phyloP scores from a whole-genome alignment of 768 basidiomycete species.

The Auricularia heimuer region DNA sequence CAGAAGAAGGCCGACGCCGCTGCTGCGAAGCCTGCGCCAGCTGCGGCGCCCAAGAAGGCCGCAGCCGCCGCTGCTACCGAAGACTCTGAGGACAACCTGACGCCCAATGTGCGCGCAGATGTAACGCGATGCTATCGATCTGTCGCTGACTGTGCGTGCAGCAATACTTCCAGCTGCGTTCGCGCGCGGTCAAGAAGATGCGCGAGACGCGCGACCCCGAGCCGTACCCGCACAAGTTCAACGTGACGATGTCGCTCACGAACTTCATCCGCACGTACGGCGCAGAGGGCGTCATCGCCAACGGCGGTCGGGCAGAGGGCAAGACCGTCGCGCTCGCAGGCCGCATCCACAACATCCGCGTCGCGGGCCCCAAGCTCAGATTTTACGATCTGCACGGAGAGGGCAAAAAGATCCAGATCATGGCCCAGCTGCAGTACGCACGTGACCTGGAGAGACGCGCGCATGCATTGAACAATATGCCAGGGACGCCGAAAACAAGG shows the following conservation, averaged over 20 bases:
- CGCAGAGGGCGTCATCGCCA: constrained; percentile 52
- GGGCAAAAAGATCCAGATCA: constrained; percentile 87
- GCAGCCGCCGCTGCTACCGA: constrained; percentile 27
- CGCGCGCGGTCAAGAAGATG: constrained; percentile 76
- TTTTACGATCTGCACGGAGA: constrained; percentile 95
- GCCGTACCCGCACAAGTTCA: constrained; percentile 99
- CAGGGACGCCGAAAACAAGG: constrained; percentile 45
- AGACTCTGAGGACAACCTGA: constrained; percentile 66
- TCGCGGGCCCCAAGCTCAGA: constrained; percentile 68
- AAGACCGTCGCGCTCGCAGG: constrained; percentile 68
- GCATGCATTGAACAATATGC: too few species aligned
- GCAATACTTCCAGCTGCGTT: constrained; percentile 97
- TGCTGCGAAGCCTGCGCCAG: constrained; percentile 36
- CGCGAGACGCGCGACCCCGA: constrained; percentile 78
- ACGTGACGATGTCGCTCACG: constrained; percentile 69
- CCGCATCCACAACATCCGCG: constrained; percentile 83
- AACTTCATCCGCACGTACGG: constrained; percentile 69
- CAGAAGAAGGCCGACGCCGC: constrained; percentile 73
- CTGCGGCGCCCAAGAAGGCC: constrained; percentile 31
- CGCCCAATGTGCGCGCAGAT: constrained; percentile 64
- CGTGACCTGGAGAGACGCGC: neutral
- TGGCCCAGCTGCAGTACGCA: constrained; percentile 71
- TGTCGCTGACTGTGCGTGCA: constrained; percentile 21
- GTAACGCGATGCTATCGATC: neutral
- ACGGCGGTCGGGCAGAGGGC: constrained; percentile 56